Percentiles rank a stretch among this genome's conserved stretches.
Evolutionary conservation across 257 asterid species (phyloP).

Genomic region (Forsythia suspensa): DNA sequence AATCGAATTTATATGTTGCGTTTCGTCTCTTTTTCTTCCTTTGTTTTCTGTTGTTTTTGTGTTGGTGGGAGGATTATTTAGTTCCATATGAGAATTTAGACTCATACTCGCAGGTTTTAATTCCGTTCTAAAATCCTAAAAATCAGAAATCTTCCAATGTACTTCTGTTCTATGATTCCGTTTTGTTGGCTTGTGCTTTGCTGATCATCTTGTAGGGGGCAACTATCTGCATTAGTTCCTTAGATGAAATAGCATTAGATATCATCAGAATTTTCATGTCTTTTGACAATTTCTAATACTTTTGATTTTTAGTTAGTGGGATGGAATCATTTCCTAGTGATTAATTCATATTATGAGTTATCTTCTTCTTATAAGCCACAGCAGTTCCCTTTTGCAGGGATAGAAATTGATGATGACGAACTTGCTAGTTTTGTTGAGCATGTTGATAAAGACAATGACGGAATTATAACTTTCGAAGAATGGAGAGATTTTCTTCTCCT

Average conservation of each 20-base stretch:
- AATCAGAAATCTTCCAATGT: not conserved
- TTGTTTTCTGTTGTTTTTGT: no score
- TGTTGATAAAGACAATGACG: constrained; percentile 91
- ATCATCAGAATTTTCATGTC: not conserved
- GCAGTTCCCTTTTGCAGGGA: constrained; percentile 84
- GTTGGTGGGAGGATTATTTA: not conserved
- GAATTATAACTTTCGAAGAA: constrained; percentile 93
- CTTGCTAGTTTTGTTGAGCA: constrained; percentile 97
- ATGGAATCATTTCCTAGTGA: constrained; percentile 2
- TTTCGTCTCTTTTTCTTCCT: no score
- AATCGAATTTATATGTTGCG: no score
- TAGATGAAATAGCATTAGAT: not conserved
- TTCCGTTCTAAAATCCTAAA: not conserved
- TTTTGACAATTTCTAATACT: not conserved
- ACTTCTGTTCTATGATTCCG: not conserved
- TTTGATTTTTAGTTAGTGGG: not conserved
- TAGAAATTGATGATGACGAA: constrained; percentile 84
- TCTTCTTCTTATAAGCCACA: constrained; percentile 68
- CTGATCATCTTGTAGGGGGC: not conserved
- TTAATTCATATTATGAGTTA: constrained; percentile 15
- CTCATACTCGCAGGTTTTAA: not conserved
- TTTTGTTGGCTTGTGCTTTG: no score
- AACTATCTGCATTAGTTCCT: not conserved
- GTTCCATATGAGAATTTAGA: not conserved
- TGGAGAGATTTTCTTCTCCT: constrained; percentile 97